Evolutionary conservation across 331 rosid species (phyloP), one percentile per base, ranked within the genome.

Genomic region (Spiraea crenata): DNA sequence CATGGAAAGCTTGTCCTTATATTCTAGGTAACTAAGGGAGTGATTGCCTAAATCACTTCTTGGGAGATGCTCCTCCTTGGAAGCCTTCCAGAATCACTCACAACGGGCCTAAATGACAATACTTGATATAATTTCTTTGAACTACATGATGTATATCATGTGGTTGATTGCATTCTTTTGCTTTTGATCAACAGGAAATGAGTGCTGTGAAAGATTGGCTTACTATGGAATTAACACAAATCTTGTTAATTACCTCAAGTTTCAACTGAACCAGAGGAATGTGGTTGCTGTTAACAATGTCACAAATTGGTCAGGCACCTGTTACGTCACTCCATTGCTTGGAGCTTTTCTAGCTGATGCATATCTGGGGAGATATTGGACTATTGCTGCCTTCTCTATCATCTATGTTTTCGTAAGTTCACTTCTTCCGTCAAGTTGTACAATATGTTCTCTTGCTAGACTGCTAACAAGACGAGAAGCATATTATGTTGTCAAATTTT

Each of bases 291-390:
- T 71, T 17, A 58, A 59, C 35, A 71, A 58, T 71, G 75, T 71
- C 67, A 71, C 75, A 10, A 71, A 46, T 44, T 71, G 75, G 67
- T 46, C 49, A 31, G 67, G 75, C 19, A 71, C 75, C 15, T 71
- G 67, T 15, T 58, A 58, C 34, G 48, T 71, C 46, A 71, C 75
- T 6, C 75, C 66, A 45, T 71, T 58, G 4, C 67, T 71, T 71
- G 75, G 75, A 34, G 75, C 75, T 8, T 71, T 71, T 61, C 57
- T 47, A 58, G 75, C 49, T 47, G 75, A 59, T 58, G 75, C 59
- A 46, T 71, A 47, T 67, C 48, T 45, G 3, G 68, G 68, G 34
- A 59, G 67, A 71, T 71, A 35, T 37, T 48, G 35, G 58, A 35
- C 67, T 6, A 71, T 71, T 8, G 59, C 59, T 71, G 58, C 20